Evolutionary conservation across 176 grass and related monocot species (phyloP), one percentile per base, ranked within the genome.

Genomic region (Lolium perenne): DNA sequence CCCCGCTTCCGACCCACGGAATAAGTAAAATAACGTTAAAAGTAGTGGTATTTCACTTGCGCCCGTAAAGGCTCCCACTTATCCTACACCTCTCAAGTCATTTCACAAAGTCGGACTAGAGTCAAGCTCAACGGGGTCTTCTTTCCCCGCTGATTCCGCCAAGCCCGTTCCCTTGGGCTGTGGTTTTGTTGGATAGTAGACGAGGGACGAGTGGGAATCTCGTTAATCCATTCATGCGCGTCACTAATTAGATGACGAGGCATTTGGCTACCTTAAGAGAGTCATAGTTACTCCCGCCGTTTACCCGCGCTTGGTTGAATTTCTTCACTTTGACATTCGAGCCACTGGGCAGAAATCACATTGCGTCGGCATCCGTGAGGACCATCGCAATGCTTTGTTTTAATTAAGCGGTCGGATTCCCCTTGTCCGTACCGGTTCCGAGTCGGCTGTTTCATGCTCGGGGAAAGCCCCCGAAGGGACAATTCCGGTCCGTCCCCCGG

Each of bases 281-380:
- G 92, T 94, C 90, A 94, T 92, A 94, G 90, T 94, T 94, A 92
- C 92, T 92, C 92, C 87, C 87, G 78, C 73, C 85, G 87, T 86
- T 94, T 92, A 92, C 87, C 87, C 85, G 45, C 78, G 85, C 85
- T 92, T 95, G 64, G 82, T 92, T 88, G 90, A 90, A 95, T 95
- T 92, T 90, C 90, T 92, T 95, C 93, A 95, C 82, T 92, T 95
- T 94, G 90, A 94, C 87, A 94, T 94, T 92, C 84, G 89, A 88
- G 86, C 86, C 89, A 94, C 88, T 89, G 58, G 88, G 88, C 86
- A 91, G 57, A 91, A 94, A 91, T 89, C 89, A 88, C 86, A 91
- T 91, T 89, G 92, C 83, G 83, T 91, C 16, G 87, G 32, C 89
- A 94, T 93, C 85, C 87, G 81, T 64, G 11, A 40, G 89, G 92